Evolutionary conservation across 345 rosid species (phyloP).

Genomic region (Ailanthus altissimus): DNA sequence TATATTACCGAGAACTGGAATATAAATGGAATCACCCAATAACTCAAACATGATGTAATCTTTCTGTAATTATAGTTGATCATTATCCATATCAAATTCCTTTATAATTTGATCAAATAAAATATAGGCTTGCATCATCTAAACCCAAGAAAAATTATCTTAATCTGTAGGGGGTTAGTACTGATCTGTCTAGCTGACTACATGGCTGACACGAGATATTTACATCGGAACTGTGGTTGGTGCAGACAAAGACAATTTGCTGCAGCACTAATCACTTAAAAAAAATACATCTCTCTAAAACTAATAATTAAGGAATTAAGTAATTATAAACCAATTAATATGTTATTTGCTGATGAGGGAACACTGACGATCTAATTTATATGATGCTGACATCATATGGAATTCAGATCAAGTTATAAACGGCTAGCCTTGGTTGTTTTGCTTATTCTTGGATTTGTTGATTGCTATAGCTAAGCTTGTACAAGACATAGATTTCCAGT

Average conservation of each 20-base stretch:
- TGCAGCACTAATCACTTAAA: not conserved
- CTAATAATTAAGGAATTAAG: not conserved
- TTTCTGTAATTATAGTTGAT: too few relatives aligned
- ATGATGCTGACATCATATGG: not conserved
- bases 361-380: not conserved
- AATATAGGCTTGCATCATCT: too few relatives aligned
- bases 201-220: not conserved
- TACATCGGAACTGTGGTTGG: not conserved
- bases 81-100: not conserved
- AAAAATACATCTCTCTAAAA: not conserved
- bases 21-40: too few relatives aligned
- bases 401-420: not conserved
- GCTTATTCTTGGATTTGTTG: not conserved
- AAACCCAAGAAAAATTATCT: too few relatives aligned
- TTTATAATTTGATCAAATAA: too few relatives aligned
- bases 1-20: too few relatives aligned
- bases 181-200: not conserved
- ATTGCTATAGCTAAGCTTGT: not conserved
- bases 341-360: not conserved
- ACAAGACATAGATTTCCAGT: not conserved
- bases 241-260: not conserved
- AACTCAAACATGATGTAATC: too few relatives aligned
- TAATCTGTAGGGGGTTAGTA: too few relatives aligned
- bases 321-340: not conserved
- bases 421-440: too few relatives aligned